Conservation (phyloP, 257 asterid species). For the Forsythia suspensa region DNA sequence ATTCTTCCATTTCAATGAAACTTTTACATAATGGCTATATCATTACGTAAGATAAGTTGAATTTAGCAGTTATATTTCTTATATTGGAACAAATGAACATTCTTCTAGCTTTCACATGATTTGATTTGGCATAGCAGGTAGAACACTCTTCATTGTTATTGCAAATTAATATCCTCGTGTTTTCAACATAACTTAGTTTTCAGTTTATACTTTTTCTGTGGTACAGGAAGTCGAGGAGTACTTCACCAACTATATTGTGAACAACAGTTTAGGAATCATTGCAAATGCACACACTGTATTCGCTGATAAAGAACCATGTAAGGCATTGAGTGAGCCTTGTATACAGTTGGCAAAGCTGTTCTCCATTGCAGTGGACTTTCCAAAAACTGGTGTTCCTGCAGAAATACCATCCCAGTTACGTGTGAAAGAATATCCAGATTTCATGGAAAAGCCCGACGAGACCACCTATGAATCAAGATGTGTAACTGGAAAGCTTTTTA, state of each 20-base stretch:
- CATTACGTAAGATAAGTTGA: not conserved
- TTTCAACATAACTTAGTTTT: not conserved
- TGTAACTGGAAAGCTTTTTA: slow-evolving; percentile 76
- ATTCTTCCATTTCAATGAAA: not conserved
- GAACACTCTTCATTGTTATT: not conserved
- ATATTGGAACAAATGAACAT: not conserved
- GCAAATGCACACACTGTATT: slow-evolving; percentile 80
- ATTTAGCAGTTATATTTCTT: not conserved
- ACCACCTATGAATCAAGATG: slow-evolving; percentile 45
- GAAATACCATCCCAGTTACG: slow-evolving; percentile 74
- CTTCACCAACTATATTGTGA: slow-evolving; percentile 79
- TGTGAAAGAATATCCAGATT: slow-evolving; percentile 79
- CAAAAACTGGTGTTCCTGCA: slow-evolving; percentile 88
- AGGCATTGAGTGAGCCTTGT: slow-evolving; percentile 63
- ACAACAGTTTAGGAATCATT: slow-evolving; percentile 76
- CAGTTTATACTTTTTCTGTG: not conserved
- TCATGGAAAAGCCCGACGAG: slow-evolving; percentile 89
- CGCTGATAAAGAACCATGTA: slow-evolving; percentile 57
- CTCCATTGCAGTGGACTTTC: slow-evolving; percentile 87
- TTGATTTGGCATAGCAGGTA: not conserved
- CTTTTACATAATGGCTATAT: not conserved
- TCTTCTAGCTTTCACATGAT: not conserved
- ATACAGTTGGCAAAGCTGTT: slow-evolving; percentile 55
- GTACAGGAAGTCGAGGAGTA: slow-evolving; percentile 80
- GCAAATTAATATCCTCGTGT: not conserved